Base-by-base conservation (phyloP, 768 basidiomycete species). In the Mycena venus region DNA sequence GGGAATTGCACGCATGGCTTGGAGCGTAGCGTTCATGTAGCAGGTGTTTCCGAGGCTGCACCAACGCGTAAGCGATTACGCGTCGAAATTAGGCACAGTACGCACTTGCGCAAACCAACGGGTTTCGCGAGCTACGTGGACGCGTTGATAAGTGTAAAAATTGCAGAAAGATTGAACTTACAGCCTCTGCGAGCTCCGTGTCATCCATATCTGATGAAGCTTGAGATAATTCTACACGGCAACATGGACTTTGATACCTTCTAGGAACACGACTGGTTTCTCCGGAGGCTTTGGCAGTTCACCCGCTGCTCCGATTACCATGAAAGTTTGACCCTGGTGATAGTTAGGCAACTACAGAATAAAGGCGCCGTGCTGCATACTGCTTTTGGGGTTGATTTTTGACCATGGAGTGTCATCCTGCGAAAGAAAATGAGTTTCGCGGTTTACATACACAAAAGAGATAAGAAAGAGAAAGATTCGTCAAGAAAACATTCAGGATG, bases 1-100 rank as follows among this genome's bases (percentile, higher is more conserved):
- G 2, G 97, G 97, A 61, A 99, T 93, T 4, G 95, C 92, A 27
- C 96, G 94, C 74, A 99, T 89, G n/a, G 95, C 93, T 85, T 99
- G 98, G 1, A 99, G 87, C 2, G 95, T 96, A 1, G 98, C 92
- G 81, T 98, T 99, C 94, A 99, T 96, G 85, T 99, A 99, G 80
- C 98, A 99, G 0, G 97, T 99, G 81, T 99, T 99, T 40, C 98
- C 97, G 42, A 97, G 85, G 79, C 90, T 91, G 47, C 12, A 56
- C 31, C 44, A 38, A 36, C 25, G 19, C 56, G 62, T 69, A 19
- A 56, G 47, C 29, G 5, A 60, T 32, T 42, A 7, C 38, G 32
- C 34, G 7, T 31, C 27, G 19, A 70, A 38, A 27, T 61, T 29
- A 58, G 38, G 40, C 55, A 34, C 36, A 15, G 36, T 9, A 69